Evolutionary conservation across 108 stramenopile genomes (phyloP).

Genomic region (Stephanodiscus minutulus): DNA sequence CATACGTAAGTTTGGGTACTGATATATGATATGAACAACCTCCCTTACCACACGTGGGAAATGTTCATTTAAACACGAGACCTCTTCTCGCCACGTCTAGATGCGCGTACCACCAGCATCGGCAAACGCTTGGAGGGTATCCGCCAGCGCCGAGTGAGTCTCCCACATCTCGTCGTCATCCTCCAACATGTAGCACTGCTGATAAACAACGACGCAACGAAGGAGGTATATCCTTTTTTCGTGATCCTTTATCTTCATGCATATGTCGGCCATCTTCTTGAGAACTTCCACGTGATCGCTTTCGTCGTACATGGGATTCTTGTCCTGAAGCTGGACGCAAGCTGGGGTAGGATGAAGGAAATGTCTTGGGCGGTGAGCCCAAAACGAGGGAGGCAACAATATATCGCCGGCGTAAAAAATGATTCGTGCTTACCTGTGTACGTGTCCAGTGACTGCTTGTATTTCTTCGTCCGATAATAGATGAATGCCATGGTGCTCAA

Average conservation of each 20-base stretch:
- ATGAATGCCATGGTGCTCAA: slow-evolving; percentile 53
- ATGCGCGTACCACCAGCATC: slow-evolving; percentile 27
- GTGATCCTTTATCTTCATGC: slow-evolving; percentile 46
- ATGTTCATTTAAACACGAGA: background rate
- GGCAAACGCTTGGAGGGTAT: slow-evolving; percentile 38
- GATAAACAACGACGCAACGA: slow-evolving; percentile 35
- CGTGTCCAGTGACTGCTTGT: slow-evolving; percentile 39
- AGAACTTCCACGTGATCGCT: slow-evolving; percentile 43
- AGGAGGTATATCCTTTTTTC: slow-evolving; percentile 39
- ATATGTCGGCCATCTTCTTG: slow-evolving; percentile 38
- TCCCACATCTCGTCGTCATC: slow-evolving; percentile 52
- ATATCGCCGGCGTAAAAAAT: background rate
- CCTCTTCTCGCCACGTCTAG: slow-evolving; percentile 4
- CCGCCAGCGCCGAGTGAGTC: slow-evolving; percentile 38
- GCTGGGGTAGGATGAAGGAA: slow-evolving; percentile 19
- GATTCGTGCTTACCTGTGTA: slow-evolving; percentile 16
- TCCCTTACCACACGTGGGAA: background rate
- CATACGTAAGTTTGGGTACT: background rate
- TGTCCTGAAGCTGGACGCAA: slow-evolving; percentile 42
- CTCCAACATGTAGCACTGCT: slow-evolving; percentile 38
- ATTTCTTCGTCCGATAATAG: slow-evolving; percentile 42
- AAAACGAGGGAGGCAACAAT: background rate
- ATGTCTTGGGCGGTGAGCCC: background rate
- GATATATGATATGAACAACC: background rate
- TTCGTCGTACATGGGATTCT: slow-evolving; percentile 29